A percentile compares a stretch with the other conserved stretches of the same genome.
Evolutionary conservation across 768 basidiomycete genomes (phyloP).

Genomic region (Porphyrellus cyaneotinctus): DNA sequence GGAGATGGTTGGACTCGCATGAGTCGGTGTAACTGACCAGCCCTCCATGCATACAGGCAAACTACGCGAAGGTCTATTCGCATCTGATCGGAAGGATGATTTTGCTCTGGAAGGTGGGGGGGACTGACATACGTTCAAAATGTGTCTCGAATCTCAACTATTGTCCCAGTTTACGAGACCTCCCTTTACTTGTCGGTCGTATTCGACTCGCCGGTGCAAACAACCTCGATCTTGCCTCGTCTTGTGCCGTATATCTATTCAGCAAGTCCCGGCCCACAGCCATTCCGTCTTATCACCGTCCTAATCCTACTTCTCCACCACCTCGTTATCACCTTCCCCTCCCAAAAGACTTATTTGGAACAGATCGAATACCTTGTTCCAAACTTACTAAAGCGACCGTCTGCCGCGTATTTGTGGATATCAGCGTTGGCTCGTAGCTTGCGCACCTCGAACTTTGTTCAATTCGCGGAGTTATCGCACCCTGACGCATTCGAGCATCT

Average conservation of each 20-base stretch:
- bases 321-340: slow-evolving; percentile 57
- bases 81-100: slow-evolving; percentile 52
- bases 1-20: background rate
- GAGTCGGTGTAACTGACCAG: background rate
- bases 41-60: slow-evolving; percentile 50
- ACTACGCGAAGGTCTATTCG: slow-evolving; percentile 66
- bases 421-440: slow-evolving; percentile 46
- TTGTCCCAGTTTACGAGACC: slow-evolving; percentile 60
- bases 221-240: slow-evolving; percentile 56
- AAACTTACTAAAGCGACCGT: slow-evolving; percentile 35
- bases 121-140: background rate
- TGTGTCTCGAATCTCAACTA: background rate
- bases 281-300: slow-evolving; percentile 30
- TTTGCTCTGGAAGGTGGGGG: slow-evolving; percentile 67
- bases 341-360: slow-evolving; percentile 49
- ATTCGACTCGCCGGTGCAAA: slow-evolving; percentile 60
- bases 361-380: slow-evolving; percentile 22
- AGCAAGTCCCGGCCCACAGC: slow-evolving; percentile 8
- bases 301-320: slow-evolving; percentile 57
- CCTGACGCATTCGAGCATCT: slow-evolving; percentile 25
- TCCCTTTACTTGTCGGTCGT: slow-evolving; percentile 62
- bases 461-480: slow-evolving; percentile 44
- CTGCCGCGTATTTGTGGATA: slow-evolving; percentile 48
- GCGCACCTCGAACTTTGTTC: slow-evolving; percentile 51
- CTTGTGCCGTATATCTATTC: slow-evolving; percentile 51